Base-by-base conservation (phyloP, 2,329 filamentous ascomycete genomes). In the Alternaria triticina region DNA sequence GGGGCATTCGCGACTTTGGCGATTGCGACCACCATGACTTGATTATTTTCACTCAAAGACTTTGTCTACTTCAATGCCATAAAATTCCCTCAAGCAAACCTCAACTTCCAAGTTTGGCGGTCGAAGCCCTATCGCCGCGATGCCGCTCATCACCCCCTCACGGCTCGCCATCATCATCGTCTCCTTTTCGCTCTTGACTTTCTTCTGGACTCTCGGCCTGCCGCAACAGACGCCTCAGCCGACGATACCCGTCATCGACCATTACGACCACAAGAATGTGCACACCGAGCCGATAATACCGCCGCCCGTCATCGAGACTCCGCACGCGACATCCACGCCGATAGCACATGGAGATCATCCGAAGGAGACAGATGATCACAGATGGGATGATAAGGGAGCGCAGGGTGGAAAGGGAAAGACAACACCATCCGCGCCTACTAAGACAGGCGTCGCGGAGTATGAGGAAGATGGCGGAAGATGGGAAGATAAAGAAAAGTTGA, bases 81-180 rank as follows among this genome's bases (percentile, higher is more conserved):
- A 30, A 62, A 27, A 2, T 3, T 3, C 1, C n/a, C 54, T 6
- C 27, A 13, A 36, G 4, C 13, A 46, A 30, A 43, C 15, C 43
- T 23, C 17, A 22, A 30, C 1, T 17, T 28, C 5, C 17, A 40
- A 47, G n/a, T 43, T 50, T 40, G 60, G 56, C 28, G 56, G 23
- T 30, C 15, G 47, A 54, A 44, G 40, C 55, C 17, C 23, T 23
- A 25, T 47, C 58, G 60, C 67, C 68, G 49, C 61, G 6, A 78
- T 78, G 76, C 75, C 76, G 49, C 61, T 70, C 58, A 30, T 79
- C 50, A 78, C 75, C 23, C 76, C 74, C 47, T 76, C 76, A 25
- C 75, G 76, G 62, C 62, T 78, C 63, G 69, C 70, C 67, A 62
- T 74, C 49, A 49, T 73, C 22, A 57, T 76, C 23, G 54, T 75